phyloP scores from a whole-genome alignment of 768 basidiomycete species.

The Hebeloma cylindrosporum region DNA sequence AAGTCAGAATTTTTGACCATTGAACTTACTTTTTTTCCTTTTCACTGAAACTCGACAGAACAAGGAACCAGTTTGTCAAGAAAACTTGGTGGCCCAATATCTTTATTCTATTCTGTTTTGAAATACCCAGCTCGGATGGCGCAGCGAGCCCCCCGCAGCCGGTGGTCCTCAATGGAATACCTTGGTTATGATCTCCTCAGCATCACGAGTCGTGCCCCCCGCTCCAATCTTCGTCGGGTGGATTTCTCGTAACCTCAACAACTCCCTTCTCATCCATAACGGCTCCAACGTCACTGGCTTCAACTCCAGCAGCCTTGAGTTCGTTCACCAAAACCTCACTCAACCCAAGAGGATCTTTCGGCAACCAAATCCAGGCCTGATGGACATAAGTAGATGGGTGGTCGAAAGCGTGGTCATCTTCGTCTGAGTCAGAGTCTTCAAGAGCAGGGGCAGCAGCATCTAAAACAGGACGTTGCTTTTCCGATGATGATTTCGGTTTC shows the following conservation, averaged over 20 bases:
- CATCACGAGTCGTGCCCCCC: slow-evolving; percentile 39
- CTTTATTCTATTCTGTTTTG: no score
- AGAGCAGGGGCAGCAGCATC: slow-evolving; percentile 32
- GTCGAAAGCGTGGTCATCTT: slow-evolving; percentile 46
- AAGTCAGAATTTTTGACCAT: no score
- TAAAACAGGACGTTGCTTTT: slow-evolving; percentile 21
- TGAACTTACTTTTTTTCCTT: no score
- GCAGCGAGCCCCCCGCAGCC: no score
- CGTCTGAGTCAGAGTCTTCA: slow-evolving; percentile 32
- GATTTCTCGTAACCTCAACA: slow-evolving; percentile 45
- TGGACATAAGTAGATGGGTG: slow-evolving; percentile 48
- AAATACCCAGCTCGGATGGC: no score
- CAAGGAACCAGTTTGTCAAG: no score
- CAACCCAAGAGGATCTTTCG: slow-evolving; percentile 42
- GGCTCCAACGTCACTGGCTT: slow-evolving; percentile 45
- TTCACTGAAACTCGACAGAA: no score
- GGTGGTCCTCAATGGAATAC: background rate
- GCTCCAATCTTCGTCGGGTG: slow-evolving; percentile 45
- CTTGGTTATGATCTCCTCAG: background rate
- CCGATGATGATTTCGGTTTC: slow-evolving; percentile 17
- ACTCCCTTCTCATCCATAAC: slow-evolving; percentile 43
- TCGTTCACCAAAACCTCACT: slow-evolving; percentile 39
- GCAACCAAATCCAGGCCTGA: slow-evolving; percentile 49
- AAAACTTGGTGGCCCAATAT: no score
- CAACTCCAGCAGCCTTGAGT: slow-evolving; percentile 37